These are phyloP conservation scores for Lentinula lateritia DNA, from an alignment of 768 basidiomycete genomes.

Conservation along the genomic window DNA sequence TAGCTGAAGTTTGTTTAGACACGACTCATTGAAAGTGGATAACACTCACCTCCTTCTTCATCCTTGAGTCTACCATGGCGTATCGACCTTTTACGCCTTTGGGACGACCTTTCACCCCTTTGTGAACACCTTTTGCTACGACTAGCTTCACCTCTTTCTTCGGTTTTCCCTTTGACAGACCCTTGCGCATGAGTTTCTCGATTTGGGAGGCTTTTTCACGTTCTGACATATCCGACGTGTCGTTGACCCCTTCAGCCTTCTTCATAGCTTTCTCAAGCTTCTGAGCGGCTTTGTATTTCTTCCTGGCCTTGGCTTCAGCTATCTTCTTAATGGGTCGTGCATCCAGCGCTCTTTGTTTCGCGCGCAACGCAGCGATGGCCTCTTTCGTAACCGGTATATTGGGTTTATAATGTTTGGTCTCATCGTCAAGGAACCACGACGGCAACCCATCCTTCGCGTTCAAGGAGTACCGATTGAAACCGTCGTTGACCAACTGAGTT, in stretches of 20 bases:
- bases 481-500: constrained; percentile 87
- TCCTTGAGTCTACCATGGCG: constrained; percentile 88
- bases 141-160: constrained; percentile 81
- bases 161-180: constrained; percentile 58
- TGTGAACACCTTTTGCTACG: constrained; percentile 88
- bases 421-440: constrained; percentile 96
- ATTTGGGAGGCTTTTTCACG: constrained; percentile 92
- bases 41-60: constrained; percentile 80
- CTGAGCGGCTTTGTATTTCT: constrained; percentile 85
- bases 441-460: constrained; percentile 91
- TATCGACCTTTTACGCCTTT: constrained; percentile 96
- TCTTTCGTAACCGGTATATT: constrained; percentile 98
- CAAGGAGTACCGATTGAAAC: constrained; percentile 91
- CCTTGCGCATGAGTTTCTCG: constrained; percentile 84
- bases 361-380: constrained; percentile 77
- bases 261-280: constrained; percentile 89
- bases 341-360: constrained; percentile 89
- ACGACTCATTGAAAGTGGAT: neutral
- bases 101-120: constrained; percentile 86
- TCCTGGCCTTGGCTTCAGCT: constrained; percentile 96
- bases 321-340: constrained; percentile 98
- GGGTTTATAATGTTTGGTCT: constrained; percentile 85
- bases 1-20: constrained; percentile 38
- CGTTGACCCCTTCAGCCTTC: constrained; percentile 91
- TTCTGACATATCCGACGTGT: constrained; percentile 88